Evolutionary conservation across 73 alveolate species (phyloP).

Genomic region (Tetrahymena thermophila): DNA sequence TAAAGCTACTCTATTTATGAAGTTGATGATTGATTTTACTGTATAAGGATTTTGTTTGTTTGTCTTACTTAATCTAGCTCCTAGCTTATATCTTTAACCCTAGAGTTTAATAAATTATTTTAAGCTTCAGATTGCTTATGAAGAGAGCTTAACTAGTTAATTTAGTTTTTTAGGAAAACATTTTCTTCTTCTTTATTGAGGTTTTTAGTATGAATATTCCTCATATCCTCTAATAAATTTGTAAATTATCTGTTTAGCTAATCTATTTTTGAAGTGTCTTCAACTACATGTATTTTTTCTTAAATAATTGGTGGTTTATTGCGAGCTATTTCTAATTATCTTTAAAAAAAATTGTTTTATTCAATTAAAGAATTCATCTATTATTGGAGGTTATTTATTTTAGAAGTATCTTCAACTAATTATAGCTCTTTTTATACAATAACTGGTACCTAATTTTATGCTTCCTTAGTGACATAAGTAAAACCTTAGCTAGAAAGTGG

Average conservation of each 20-base stretch:
- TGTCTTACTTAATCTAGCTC: background rate
- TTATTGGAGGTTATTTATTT: background rate
- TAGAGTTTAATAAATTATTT: background rate
- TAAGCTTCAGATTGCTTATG: background rate
- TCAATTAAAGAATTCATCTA: background rate
- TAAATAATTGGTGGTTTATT: background rate
- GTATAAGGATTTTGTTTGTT: background rate
- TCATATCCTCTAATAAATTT: background rate
- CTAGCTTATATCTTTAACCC: background rate
- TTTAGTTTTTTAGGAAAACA: background rate
- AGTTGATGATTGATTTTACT: background rate
- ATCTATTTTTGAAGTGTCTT: background rate
- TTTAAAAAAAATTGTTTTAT: background rate
- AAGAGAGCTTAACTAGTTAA: background rate
- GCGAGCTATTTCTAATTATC: background rate
- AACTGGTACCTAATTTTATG: background rate
- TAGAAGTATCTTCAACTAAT: background rate
- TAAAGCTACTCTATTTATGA: background rate
- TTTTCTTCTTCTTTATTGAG: background rate
- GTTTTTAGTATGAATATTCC: background rate
- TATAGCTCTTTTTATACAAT: background rate
- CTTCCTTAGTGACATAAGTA: background rate
- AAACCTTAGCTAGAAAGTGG: background rate
- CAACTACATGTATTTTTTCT: background rate
- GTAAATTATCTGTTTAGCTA: background rate